Conservation (phyloP, 495 filamentous ascomycete species). For the Evernia prunastri region DNA sequence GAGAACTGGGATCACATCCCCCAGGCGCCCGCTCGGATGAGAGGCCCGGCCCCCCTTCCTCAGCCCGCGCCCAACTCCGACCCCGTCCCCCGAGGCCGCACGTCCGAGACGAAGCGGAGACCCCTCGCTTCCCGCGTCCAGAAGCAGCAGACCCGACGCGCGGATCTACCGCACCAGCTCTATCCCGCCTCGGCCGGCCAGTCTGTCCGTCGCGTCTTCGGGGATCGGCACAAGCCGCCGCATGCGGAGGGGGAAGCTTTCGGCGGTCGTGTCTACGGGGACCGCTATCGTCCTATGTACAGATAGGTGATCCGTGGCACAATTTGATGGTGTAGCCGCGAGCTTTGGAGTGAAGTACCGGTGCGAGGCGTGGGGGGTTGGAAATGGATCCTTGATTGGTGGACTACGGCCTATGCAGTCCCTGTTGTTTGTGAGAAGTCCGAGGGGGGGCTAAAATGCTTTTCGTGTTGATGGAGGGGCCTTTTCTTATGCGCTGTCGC, state of each 20-base stretch:
- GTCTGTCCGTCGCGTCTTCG: not conserved
- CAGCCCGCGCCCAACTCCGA: constrained; percentile 19
- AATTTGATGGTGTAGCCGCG: too few species aligned
- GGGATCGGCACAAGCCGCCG: not conserved
- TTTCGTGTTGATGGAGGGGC: too few species aligned
- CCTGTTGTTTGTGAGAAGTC: too few species aligned
- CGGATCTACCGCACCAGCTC: not conserved
- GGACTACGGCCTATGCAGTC: too few species aligned
- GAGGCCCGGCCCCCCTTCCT: constrained; percentile 9
- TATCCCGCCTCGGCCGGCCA: constrained; percentile 1
- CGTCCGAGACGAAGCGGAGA: not conserved
- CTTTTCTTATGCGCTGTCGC: too few species aligned
- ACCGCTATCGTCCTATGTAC: constrained; percentile 8
- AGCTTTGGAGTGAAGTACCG: not conserved
- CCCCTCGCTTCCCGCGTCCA: constrained; percentile 21
- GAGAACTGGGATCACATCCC: not conserved
- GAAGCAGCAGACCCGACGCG: constrained; percentile 26
- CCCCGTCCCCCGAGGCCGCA: not conserved
- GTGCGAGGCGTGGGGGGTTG: not conserved
- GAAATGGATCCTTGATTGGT: too few species aligned
- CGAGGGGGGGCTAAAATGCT: too few species aligned
- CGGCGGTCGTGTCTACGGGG: not conserved
- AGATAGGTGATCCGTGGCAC: not conserved
- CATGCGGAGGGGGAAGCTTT: not conserved
- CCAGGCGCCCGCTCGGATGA: constrained; percentile 5